Evolutionary conservation across 805 yeast species (phyloP), one percentile per base, ranked within the genome.

Genomic region (Vanderwaltozyma polyspora): DNA sequence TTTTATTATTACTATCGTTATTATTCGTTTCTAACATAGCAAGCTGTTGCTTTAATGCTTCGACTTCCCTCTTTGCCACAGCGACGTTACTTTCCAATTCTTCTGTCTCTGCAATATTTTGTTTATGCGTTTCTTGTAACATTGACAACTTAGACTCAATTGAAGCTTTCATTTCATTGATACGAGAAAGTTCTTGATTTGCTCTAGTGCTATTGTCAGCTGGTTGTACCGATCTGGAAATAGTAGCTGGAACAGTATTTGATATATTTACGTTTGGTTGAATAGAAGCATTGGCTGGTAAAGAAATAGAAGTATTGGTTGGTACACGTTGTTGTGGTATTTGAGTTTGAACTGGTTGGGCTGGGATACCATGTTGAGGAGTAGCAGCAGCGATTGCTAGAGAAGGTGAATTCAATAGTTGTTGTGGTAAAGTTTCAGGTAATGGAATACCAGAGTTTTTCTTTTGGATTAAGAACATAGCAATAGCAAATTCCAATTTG

Each of bases 401-500:
- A 31, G 28, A 29, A 30, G 39, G 19, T 9, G 48, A 44, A 3
- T 35, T 19, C 4, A 44, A 17, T 26, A 45, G 28, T 16, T 32
- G 34, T 12, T 22, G 27, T 28, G 62, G 69, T 49, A 44, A 55
- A 51, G 41, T 64, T 42, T 51, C 36, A 24, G 53, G 48, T 30
- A 45, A 31, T 6, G 27, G 10, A 12, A 63, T 66, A 12, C 96
- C 95, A 3, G 80, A 69, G 37, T 87, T 65, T 47, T 72, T 76
- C 56, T 79, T 82, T 59, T 85, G 87, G 8, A 89, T 91, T 44
- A 91, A 70, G 52, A 78, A 87, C 82, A 91, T 79, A 16, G 97
- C 96, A 50, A 91, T 76, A 3, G 89, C 75, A 57, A 91, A 91
- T 55, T 91, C 98, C 43, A 72, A 67, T 47, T 70, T 74, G 34